Conservation (phyloP, 1,284 basidiomycete species). For the Heterobasidion occidentale region DNA sequence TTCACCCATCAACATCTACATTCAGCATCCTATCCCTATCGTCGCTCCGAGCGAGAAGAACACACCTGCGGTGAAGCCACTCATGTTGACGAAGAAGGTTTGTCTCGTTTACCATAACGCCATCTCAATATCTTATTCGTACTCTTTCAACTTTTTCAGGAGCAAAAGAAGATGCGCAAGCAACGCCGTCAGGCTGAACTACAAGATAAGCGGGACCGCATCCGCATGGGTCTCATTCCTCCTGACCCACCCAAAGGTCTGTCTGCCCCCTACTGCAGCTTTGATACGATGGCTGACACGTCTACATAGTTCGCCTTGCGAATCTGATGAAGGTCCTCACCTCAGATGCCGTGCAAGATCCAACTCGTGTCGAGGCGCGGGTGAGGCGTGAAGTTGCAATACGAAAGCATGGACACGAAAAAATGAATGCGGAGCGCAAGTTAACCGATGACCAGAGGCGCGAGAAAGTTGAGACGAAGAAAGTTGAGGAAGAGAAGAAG, state of each 20-base stretch:
- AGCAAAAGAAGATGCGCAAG: constrained; percentile 96
- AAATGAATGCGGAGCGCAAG: constrained; percentile 88
- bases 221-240: constrained; percentile 93
- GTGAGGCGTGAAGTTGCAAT: constrained; percentile 91
- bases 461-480: constrained; percentile 83
- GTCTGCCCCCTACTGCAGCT: constrained; percentile 11
- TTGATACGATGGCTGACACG: background rate
- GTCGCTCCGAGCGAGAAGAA: constrained; percentile 85
- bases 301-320: constrained; percentile 71
- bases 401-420: constrained; percentile 84
- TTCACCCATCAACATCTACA: constrained; percentile 83
- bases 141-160: constrained; percentile 33
- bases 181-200: constrained; percentile 83
- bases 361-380: constrained; percentile 93
- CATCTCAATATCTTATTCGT: constrained; percentile 5
- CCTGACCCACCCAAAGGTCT: constrained; percentile 92
- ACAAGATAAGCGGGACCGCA: constrained; percentile 92
- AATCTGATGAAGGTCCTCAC: constrained; percentile 99
- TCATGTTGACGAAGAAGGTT: constrained; percentile 87
- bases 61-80: constrained; percentile 65
- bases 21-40: constrained; percentile 97
- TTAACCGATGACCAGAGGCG: constrained; percentile 85
- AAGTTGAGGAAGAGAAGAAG: constrained; percentile 79
- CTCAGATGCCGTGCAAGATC: constrained; percentile 93
- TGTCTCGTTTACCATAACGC: constrained; percentile 4